Evolutionary conservation across 768 basidiomycete genomes (phyloP).

Genomic region (Termitomyces sp.): DNA sequence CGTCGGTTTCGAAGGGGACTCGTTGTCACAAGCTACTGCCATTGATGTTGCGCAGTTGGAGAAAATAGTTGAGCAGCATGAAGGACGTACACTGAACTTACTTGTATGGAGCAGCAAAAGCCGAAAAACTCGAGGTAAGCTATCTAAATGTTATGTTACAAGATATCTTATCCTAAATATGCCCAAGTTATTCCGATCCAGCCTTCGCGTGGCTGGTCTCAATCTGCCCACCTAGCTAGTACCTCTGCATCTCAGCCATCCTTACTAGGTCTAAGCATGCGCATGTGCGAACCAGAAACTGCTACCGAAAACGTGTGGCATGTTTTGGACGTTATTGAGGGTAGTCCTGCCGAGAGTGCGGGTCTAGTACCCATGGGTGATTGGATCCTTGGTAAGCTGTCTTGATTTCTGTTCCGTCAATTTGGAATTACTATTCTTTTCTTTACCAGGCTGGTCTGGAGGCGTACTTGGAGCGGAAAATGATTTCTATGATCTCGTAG

Average conservation of each 20-base stretch:
- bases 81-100: constrained; percentile 64
- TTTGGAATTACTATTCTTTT: constrained; percentile 31
- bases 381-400: constrained; percentile 38
- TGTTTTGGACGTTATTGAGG: constrained; percentile 94
- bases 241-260: constrained; percentile 65
- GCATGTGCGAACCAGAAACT: constrained; percentile 86
- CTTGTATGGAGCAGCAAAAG: constrained; percentile 85
- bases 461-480: constrained; percentile 88
- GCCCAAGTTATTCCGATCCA: constrained; percentile 72
- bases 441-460: constrained; percentile 88
- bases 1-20: constrained; percentile 81
- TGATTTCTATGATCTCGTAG: constrained; percentile 96
- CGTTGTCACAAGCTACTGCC: constrained; percentile 43
- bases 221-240: constrained; percentile 31
- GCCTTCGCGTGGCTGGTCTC: constrained; percentile 85
- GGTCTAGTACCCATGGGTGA: constrained; percentile 90
- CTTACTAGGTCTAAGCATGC: constrained; percentile 89
- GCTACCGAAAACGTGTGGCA: constrained; percentile 97
- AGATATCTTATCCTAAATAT: constrained; percentile 1
- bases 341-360: constrained; percentile 93
- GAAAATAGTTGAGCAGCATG: constrained; percentile 78
- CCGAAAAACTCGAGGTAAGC: constrained; percentile 63
- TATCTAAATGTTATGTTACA: constrained; percentile 1
- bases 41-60: constrained; percentile 73
- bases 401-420: neutral